Base-by-base conservation (phyloP, 768 basidiomycete species). In the Suillus lakei region DNA sequence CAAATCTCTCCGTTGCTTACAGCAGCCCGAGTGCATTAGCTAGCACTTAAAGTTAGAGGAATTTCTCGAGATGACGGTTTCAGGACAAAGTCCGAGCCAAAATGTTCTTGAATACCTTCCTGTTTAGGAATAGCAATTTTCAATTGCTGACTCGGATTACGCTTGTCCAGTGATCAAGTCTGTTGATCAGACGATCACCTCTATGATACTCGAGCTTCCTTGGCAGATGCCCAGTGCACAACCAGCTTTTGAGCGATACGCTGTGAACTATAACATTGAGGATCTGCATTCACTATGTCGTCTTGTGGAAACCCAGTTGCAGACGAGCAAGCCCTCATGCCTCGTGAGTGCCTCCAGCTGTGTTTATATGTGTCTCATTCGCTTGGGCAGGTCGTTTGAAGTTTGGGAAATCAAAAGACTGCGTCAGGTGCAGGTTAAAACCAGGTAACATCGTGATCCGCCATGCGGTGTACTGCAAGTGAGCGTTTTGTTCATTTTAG, bases 401-500 rank as follows among this genome's bases (percentile, higher is more conserved):
- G 71, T 91, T 86, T 70, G 90, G 91, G 72, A 88, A 86, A 75
- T 83, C 87, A 3, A 89, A 81, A 65, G 72, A 76, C 15, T 95
- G 92, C 69, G 82, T 92, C n/a, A 90, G 88, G 70, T 95, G 93
- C 76, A 93, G 92, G 73, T 78, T 76, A 36, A 84, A 83, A 30
- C 68, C 63, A 8, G 93, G 91, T 28, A 91, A 88, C 61, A 79
- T 93, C 34, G 88, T 93, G 56, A 86, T 93, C 63, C 84, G 91
- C 48, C 91, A 94, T 73, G 87, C 90, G 16, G 90, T 92, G 23
- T 95, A 94, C 72, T 95, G 93, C 91, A 92, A 88, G 92, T 92
- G 71, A 70, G 18, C 26, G 5, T 43, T 21, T 9, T 41, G 21
- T 56, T 43, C 26, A 53, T 64, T 39, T 58, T 56, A 41, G 28